Evolutionary conservation across 2,329 filamentous ascomycete genomes (phyloP).

Genomic region (Aspergillus neoniger): DNA sequence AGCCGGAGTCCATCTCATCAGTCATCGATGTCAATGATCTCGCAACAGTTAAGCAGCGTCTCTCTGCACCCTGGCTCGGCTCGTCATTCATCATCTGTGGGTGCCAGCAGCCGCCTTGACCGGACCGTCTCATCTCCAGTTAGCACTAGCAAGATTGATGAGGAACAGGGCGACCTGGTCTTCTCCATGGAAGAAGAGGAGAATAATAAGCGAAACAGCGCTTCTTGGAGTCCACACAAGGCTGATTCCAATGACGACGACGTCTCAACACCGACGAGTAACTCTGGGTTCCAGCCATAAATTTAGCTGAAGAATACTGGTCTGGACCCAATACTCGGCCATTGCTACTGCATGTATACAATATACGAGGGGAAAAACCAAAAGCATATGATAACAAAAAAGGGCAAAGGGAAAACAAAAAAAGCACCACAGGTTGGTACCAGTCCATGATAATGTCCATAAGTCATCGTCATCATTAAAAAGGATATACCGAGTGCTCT

Average conservation of each 20-base stretch:
- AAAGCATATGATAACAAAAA: neutral
- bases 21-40: conserved; percentile 63
- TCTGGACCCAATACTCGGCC: neutral
- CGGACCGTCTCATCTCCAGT: conserved; percentile 50
- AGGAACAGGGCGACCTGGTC: conserved; percentile 50
- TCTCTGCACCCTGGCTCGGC: conserved; percentile 47
- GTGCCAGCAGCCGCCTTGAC: conserved; percentile 41
- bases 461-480: conserved; percentile 11
- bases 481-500: conserved; percentile 18
- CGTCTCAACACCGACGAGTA: conserved; percentile 24
- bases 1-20: conserved; percentile 58
- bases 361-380: neutral
- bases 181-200: conserved; percentile 56
- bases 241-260: conserved; percentile 32
- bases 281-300: conserved; percentile 24
- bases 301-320: neutral
- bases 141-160: conserved; percentile 50
- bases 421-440: conserved; percentile 14
- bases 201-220: conserved; percentile 44
- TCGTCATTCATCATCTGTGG: conserved; percentile 37
- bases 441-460: conserved; percentile 16
- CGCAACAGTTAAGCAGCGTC: conserved; percentile 55
- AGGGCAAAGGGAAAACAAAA: conserved; percentile 6
- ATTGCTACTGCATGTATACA: neutral
- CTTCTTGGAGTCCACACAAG: conserved; percentile 38